Conservation (phyloP, 306 rosid species). For the Vigna hirtella region DNA sequence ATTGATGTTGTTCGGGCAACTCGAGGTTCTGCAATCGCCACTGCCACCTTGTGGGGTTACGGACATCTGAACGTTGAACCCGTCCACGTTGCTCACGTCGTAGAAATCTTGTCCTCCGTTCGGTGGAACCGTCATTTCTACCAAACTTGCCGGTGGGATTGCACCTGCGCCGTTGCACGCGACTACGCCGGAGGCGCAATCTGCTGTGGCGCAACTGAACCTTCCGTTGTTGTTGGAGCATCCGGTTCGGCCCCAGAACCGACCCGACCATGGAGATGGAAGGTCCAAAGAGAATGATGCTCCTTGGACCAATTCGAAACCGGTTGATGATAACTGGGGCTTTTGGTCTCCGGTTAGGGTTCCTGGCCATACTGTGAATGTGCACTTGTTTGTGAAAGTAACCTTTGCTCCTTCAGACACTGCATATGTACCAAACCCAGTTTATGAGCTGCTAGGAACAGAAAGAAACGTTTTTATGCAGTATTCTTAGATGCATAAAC, state of each 20-base stretch:
- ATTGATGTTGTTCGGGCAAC: constrained; percentile 52
- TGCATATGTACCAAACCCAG: neutral
- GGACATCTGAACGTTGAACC: constrained; percentile 68
- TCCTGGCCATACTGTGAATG: constrained; percentile 67
- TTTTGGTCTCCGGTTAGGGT: constrained; percentile 55
- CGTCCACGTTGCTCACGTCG: constrained; percentile 73
- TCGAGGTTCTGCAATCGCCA: constrained; percentile 39
- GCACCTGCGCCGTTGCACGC: constrained; percentile 66
- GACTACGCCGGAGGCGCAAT: constrained; percentile 64
- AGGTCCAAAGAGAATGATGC: constrained; percentile 32
- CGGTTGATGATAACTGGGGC: constrained; percentile 60
- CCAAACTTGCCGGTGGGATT: constrained; percentile 57
- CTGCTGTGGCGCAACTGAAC: constrained; percentile 66
- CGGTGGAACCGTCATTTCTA: constrained; percentile 50
- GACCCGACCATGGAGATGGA: constrained; percentile 66
- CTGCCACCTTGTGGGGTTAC: constrained; percentile 58
- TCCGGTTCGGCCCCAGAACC: constrained; percentile 64
- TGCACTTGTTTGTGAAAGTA: constrained; percentile 58
- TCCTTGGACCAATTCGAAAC: constrained; percentile 53
- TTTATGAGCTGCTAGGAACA: too few relatives aligned
- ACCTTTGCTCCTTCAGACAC: constrained; percentile 49
- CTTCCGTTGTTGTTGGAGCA: constrained; percentile 52
- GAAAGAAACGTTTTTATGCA: too few relatives aligned
- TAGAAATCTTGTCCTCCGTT: constrained; percentile 66
- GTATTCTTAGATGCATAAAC: neutral